A percentile compares a stretch with the other conserved stretches of the same genome.
These are phyloP conservation scores for Nissolia schottii DNA, from an alignment of 306 rosid genomes.

Conservation along the genomic window DNA sequence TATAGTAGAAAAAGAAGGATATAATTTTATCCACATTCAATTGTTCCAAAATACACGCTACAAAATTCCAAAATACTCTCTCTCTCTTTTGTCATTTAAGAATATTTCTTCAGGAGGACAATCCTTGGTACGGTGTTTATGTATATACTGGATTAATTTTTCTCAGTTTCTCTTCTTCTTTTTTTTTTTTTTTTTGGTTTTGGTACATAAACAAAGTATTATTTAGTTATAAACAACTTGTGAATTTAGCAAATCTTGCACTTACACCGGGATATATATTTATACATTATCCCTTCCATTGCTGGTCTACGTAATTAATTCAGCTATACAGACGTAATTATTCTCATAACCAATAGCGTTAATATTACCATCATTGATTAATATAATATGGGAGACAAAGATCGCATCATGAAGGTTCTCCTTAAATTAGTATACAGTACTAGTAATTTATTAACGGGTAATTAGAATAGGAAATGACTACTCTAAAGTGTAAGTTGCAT, in stretches of 20 bases:
- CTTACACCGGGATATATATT: background rate
- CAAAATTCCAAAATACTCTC: slow-evolving; percentile 31
- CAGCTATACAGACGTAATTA: slow-evolving; percentile 5
- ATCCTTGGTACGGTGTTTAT: slow-evolving; percentile 11
- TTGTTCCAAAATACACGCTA: slow-evolving; percentile 40
- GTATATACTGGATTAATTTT: slow-evolving; percentile 18
- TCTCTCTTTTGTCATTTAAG: slow-evolving; percentile 22
- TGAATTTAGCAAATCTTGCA: background rate
- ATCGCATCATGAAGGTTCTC: slow-evolving; percentile 19
- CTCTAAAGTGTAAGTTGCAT: too few species aligned
- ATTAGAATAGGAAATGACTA: too few species aligned
- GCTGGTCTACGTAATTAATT: background rate
- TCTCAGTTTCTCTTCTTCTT: too few species aligned
- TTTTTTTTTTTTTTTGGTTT: too few species aligned
- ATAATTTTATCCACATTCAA: background rate
- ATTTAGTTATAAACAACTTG: background rate
- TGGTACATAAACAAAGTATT: background rate
- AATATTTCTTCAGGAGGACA: slow-evolving; percentile 45
- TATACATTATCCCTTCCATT: background rate
- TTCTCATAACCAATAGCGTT: background rate
- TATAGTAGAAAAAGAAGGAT: slow-evolving; percentile 1
- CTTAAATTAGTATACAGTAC: slow-evolving; percentile 19
- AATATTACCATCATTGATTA: background rate
- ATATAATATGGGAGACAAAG: slow-evolving; percentile 12
- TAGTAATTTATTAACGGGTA: background rate